Conservation (phyloP, 192 early-diverging fungal species). For the Gaertneriomyces sp. region DNA sequence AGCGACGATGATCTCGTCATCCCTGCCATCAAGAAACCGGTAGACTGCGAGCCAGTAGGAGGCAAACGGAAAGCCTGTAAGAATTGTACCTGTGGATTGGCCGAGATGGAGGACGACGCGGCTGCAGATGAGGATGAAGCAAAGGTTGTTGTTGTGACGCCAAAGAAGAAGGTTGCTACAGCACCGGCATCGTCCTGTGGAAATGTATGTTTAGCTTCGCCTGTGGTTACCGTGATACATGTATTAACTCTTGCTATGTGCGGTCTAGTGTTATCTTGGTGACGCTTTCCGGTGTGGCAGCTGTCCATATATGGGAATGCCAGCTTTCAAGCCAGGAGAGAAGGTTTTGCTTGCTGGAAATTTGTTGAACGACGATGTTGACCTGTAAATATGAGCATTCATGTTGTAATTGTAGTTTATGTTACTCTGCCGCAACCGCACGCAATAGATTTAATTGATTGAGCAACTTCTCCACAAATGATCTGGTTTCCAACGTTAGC, state of each 20-base stretch:
- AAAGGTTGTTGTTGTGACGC: slow-evolving; percentile 33
- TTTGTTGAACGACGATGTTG: slow-evolving; percentile 65
- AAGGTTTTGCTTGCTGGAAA: slow-evolving; percentile 84
- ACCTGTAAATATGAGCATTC: slow-evolving; percentile 9
- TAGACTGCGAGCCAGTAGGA: slow-evolving; percentile 64
- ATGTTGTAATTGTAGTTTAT: no score
- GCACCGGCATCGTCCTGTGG: slow-evolving; percentile 59
- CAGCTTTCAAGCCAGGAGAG: slow-evolving; percentile 93
- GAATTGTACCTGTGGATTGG: slow-evolving; percentile 92
- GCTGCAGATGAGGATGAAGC: slow-evolving; percentile 29
- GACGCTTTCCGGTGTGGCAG: slow-evolving; percentile 96
- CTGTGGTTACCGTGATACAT: background rate
- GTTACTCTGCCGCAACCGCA: no score
- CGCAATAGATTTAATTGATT: no score
- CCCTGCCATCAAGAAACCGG: slow-evolving; percentile 47
- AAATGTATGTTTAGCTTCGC: slow-evolving; percentile 39
- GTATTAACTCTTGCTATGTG: background rate
- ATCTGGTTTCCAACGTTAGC: no score
- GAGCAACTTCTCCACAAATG: no score
- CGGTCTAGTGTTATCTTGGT: slow-evolving; percentile 75
- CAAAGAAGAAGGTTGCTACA: slow-evolving; percentile 36
- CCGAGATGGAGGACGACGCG: slow-evolving; percentile 63
- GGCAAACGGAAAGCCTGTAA: slow-evolving; percentile 92
- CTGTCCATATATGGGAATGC: slow-evolving; percentile 97
- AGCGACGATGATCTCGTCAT: slow-evolving; percentile 76